These are phyloP conservation scores for Globisporangium abappressorium DNA, from an alignment of 352 stramenopile genomes.

Conservation along the genomic window DNA sequence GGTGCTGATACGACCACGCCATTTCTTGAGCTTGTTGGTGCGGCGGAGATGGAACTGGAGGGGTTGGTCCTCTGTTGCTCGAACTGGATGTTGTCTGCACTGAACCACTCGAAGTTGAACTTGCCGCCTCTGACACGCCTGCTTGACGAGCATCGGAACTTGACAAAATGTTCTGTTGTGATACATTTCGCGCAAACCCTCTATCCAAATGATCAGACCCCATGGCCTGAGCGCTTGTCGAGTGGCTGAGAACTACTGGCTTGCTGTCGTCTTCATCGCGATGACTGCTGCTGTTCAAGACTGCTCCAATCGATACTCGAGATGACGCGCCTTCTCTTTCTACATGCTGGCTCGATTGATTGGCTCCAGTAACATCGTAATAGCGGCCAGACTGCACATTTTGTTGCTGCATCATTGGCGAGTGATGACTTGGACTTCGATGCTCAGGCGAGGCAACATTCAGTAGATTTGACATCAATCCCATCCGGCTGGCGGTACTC, in stretches of 20 bases:
- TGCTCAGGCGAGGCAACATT: constrained; percentile 68
- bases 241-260: background rate
- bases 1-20: constrained; percentile 70
- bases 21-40: constrained; percentile 46
- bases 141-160: background rate
- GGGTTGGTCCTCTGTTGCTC: constrained; percentile 12
- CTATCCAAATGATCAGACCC: background rate
- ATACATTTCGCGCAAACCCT: constrained; percentile 3
- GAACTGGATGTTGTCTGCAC: constrained; percentile 2
- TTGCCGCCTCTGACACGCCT: background rate
- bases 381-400: constrained; percentile 36
- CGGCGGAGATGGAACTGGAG: constrained; percentile 8
- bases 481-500: constrained; percentile 50
- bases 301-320: constrained; percentile 21
- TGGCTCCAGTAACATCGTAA: constrained; percentile 24
- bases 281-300: constrained; percentile 16
- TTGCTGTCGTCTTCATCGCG: constrained; percentile 12
- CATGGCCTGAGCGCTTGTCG: background rate
- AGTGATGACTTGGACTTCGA: constrained; percentile 32
- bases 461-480: constrained; percentile 75
- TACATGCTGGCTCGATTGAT: background rate
- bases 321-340: constrained; percentile 15
- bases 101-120: constrained; percentile 3
- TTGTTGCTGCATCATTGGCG: constrained; percentile 43
- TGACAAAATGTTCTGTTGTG: constrained; percentile 8